Base-by-base conservation (phyloP, 2,329 filamentous ascomycete genomes). In the Pseudocercospora eumusae region DNA sequence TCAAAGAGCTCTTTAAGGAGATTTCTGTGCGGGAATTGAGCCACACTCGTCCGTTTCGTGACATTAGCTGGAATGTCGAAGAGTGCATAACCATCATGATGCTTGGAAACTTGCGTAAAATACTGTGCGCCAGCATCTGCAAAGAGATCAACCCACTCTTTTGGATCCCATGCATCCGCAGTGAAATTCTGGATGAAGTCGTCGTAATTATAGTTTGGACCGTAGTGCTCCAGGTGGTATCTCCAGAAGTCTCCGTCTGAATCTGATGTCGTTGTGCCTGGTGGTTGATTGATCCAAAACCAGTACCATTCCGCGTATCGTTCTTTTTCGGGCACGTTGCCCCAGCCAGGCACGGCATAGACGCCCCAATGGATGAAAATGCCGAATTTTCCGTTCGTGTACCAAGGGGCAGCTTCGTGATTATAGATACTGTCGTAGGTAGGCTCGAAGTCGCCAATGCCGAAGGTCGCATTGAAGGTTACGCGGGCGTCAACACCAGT, bases 341-440 rank as follows among this genome's bases (percentile, higher is more conserved):
- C 84, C 83, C 83, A 86, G 3, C 80, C 83, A 0, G 84, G 81
- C 0, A 86, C 83, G 0, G 82, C 73, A 65, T 85, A 86, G 0
- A 80, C 75, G 0, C 84, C 84, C 71, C 84, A 86, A 63, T 86
- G 84, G 44, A 86, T 83, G 67, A 87, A 86, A 40, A 86, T 86
- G 0, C 84, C 84, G 63, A 77, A 86, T 61, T 87, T 86, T 21
- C 77, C 81, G 45, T 80, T 76, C 58, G 83, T 77, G 65, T 80
- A 86, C 84, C 84, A 86, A 4, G 78, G 74, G 0, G 47, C 47
- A 10, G 47, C 25, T 18, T 52, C 47, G 15, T 52, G 47, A 10
- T 21, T 52, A 13, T 52, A 52, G 15, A 78, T 70, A 2, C 74
- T 76, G n/a, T 76, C 74, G 55, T 73, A 77, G 3, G 71, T 75